Evolutionary conservation across 208 protist genomes (phyloP), one percentile per base, ranked within the genome.

Genomic region (Kentomonas sorsogonicus): DNA sequence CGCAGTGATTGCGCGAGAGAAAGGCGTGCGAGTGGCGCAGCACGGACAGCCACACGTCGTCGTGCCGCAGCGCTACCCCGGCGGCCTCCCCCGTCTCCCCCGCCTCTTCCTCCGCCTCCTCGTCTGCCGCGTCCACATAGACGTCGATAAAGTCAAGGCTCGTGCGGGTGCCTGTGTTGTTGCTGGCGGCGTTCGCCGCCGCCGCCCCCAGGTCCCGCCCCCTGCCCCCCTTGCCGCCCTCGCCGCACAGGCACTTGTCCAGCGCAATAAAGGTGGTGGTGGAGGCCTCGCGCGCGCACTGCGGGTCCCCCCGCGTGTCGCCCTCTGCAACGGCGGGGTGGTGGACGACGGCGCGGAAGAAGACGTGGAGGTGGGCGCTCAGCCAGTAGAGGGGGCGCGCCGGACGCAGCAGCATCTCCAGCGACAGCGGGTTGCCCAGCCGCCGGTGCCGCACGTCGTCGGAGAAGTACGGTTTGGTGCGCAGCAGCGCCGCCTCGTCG

Each of bases 321-420:
- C 36, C 55, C 22, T 33, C 30, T 25, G 18, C 16, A 25, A 44
- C 16, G 56, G 67, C 27, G 52, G 34, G 26, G 61, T 87, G 78
- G 1, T 50, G 45, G 6, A 97, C 83, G 13, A 61, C 60, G 11
- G 89, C 89, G 22, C 83, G 63, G 58, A 97, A 97, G 58, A 77
- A 60, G 62, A 86, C 94, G 62, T 97, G 92, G 30, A 97, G 66
- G 54, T 97, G 92, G 0, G 81, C 89, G 1, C 87, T 69, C 13
- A 97, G 72, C 86, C 85, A 95, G 60, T 87, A 88, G 15, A 55
- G 64, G 13, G 89, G 87, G 43, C 69, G 71, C 9, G 72, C 55
- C 23, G 53, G 48, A 0, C 75, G 70, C 40, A 97, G 71, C 6
- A 97, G 66, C n/a, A n/a, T n/a, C 26, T 47, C 16, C 63, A 91